Percentiles rank a stretch among this genome's conserved stretches.
Conservation (phyloP, 805 yeast genomes). For the Saturnispora saitoi region DNA sequence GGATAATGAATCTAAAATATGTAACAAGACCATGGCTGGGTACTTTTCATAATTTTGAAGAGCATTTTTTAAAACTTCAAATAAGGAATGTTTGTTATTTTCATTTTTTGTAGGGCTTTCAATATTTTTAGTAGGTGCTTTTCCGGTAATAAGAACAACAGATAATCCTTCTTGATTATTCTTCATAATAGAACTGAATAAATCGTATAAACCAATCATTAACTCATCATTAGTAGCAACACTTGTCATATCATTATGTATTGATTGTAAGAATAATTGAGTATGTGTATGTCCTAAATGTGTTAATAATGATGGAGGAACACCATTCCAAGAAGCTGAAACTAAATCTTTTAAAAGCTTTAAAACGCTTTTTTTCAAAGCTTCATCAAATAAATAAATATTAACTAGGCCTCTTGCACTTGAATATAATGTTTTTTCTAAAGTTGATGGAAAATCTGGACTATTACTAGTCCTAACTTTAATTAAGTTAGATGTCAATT, state of each 20-base stretch:
- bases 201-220: conserved; percentile 49
- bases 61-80: conserved; percentile 47
- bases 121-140: conserved; percentile 29
- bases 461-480: conserved; percentile 42
- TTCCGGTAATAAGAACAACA: conserved; percentile 55
- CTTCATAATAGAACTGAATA: conserved; percentile 58
- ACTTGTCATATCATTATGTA: conserved; percentile 53
- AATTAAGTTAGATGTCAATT: conserved; percentile 49
- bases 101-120: conserved; percentile 12
- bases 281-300: conserved; percentile 67
- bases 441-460: conserved; percentile 46
- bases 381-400: conserved; percentile 42
- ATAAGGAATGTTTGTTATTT: conserved; percentile 34
- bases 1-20: conserved; percentile 64
- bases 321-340: conserved; percentile 45
- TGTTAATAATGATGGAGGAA: conserved; percentile 70
- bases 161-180: conserved; percentile 76
- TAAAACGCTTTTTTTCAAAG: conserved; percentile 43
- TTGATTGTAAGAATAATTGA: conserved; percentile 45
- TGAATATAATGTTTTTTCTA: conserved; percentile 54
- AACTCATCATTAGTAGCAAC: conserved; percentile 45
- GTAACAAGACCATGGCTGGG: conserved; percentile 57
- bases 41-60: conserved; percentile 42
- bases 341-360: conserved; percentile 51
- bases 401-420: conserved; percentile 49